A percentile compares a stretch with the other conserved stretches of the same genome.
Conservation (phyloP, 1,284 basidiomycete genomes). For the Pholiota adiposa region DNA sequence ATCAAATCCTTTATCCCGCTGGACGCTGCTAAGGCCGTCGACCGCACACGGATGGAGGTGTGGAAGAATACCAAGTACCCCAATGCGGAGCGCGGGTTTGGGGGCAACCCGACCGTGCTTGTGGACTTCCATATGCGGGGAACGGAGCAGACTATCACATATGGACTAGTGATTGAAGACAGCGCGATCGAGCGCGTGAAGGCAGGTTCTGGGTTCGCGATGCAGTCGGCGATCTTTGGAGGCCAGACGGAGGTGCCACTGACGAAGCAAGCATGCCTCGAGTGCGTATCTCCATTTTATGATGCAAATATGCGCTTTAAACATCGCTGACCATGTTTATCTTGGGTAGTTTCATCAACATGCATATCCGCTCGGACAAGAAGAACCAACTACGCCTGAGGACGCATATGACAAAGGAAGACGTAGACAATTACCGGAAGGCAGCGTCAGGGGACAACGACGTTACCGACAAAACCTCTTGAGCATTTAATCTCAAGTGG, state of each 20-base stretch:
- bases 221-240: constrained; percentile 9
- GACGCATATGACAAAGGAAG: constrained; percentile 10
- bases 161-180: constrained; percentile 3
- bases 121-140: constrained; percentile 12
- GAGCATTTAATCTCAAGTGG: too few relatives aligned
- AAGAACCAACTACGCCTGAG: constrained; percentile 14
- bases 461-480: background rate
- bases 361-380: constrained; percentile 16
- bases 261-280: background rate
- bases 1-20: constrained; percentile 4
- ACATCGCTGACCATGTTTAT: background rate
- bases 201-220: background rate
- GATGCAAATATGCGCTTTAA: too few relatives aligned
- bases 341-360: constrained; percentile 15
- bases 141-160: constrained; percentile 1
- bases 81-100: background rate
- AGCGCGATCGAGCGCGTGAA: constrained; percentile 2
- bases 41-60: constrained; percentile 6
- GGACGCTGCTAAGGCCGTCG: background rate
- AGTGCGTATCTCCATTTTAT: constrained; percentile 4
- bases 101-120: background rate
- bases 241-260: background rate
- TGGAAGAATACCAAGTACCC: constrained; percentile 7
- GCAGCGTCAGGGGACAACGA: background rate
- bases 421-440: constrained; percentile 4